phyloP scores from a whole-genome alignment of 176 grass and related monocot genomes.

The Cymbopogon citratus region DNA sequence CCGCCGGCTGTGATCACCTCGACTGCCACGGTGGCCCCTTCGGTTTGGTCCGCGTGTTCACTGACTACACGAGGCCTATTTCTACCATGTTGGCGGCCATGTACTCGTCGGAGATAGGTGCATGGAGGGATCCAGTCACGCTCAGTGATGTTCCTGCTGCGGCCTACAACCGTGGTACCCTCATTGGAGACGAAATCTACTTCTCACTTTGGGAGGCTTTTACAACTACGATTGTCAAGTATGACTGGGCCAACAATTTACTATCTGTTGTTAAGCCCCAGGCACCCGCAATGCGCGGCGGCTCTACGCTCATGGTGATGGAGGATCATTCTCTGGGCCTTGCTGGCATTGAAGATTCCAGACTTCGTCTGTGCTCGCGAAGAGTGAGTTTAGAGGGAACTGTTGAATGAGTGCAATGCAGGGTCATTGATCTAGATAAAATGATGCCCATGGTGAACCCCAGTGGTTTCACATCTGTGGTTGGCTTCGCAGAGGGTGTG shows the following conservation, averaged over 20 bases:
- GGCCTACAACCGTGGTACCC: neutral
- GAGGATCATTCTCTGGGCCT: neutral
- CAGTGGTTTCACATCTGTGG: neutral
- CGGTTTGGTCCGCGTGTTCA: no score
- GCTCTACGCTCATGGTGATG: neutral
- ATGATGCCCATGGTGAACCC: neutral
- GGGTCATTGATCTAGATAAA: neutral
- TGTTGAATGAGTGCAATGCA: neutral
- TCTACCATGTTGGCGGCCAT: neutral
- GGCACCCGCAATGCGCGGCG: neutral
- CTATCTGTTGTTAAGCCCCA: neutral
- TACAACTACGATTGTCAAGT: neutral
- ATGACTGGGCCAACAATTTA: neutral
- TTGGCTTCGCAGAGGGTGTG: neutral
- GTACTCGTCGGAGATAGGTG: neutral
- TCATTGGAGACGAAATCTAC: neutral
- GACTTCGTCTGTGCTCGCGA: neutral
- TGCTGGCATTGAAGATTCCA: no score
- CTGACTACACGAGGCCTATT: neutral
- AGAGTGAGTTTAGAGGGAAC: neutral
- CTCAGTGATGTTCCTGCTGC: no score
- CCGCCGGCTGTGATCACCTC: no score
- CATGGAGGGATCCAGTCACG: neutral
- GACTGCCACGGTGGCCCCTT: no score
- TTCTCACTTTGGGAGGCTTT: neutral